These are phyloP conservation scores for Teunomyces cretensis DNA, from an alignment of 805 yeast genomes.

Conservation along the genomic window DNA sequence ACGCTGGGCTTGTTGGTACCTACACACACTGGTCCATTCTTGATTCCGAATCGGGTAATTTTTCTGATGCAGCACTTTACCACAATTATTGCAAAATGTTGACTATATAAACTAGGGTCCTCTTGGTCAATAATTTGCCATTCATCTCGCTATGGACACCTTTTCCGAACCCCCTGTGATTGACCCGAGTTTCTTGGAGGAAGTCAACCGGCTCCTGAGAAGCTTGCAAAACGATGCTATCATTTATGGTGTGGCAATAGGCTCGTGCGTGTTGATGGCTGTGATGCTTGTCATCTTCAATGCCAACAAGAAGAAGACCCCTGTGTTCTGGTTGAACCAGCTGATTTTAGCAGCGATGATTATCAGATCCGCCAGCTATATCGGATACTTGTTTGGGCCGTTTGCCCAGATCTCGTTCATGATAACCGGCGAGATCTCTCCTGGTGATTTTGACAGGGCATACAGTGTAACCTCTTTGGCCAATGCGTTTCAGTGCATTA, in stretches of 20 bases:
- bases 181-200: background rate
- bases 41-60: background rate
- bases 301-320: constrained; percentile 53
- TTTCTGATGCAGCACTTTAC: background rate
- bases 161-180: background rate
- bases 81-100: background rate
- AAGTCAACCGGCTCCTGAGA: background rate
- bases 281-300: constrained; percentile 8
- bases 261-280: constrained; percentile 9
- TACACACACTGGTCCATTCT: too few species aligned
- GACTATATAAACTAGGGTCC: background rate
- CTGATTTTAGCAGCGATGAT: constrained; percentile 53
- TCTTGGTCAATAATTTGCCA: too few species aligned
- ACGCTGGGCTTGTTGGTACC: too few species aligned
- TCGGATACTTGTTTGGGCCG: constrained; percentile 54
- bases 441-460: constrained; percentile 25
- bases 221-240: constrained; percentile 1
- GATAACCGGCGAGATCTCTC: constrained; percentile 29
- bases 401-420: constrained; percentile 49
- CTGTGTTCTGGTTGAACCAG: constrained; percentile 74
- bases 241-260: constrained; percentile 9
- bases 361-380: constrained; percentile 60
- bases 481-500: constrained; percentile 56
- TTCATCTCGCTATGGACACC: background rate
- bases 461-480: constrained; percentile 58